These are phyloP conservation scores for Leishmania lainsoni DNA, from an alignment of 208 protist genomes.

Conservation along the genomic window DNA sequence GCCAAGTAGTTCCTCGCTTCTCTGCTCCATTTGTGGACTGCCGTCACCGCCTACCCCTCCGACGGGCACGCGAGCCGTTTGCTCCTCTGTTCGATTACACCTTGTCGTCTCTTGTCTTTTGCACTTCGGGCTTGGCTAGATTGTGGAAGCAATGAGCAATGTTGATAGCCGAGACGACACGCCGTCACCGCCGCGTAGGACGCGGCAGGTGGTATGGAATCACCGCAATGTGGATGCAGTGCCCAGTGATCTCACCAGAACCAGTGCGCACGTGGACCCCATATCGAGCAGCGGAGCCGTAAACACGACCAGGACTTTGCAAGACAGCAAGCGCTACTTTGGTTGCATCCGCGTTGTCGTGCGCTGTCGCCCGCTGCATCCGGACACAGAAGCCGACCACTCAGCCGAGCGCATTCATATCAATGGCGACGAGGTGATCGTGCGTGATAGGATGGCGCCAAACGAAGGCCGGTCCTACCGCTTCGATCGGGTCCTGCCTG, in stretches of 20 bases:
- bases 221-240: neutral
- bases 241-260: neutral
- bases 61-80: neutral
- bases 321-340: constrained; percentile 6
- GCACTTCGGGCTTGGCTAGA: neutral
- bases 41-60: neutral
- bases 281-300: neutral
- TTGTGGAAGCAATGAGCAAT: neutral
- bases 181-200: neutral
- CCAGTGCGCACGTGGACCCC: constrained; percentile 8
- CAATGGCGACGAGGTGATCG: constrained; percentile 37
- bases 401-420: constrained; percentile 44
- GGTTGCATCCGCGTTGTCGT: constrained; percentile 64
- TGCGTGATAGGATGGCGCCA: constrained; percentile 18
- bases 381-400: constrained; percentile 35
- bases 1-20: neutral
- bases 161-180: neutral
- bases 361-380: constrained; percentile 65
- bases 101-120: neutral
- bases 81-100: neutral
- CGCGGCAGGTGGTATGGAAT: constrained; percentile 12
- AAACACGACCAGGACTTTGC: neutral
- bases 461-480: constrained; percentile 52
- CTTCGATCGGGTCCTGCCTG: constrained; percentile 78
- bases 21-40: neutral